These are phyloP conservation scores for Cladosporium colombiae DNA, from an alignment of 2,329 filamentous ascomycete species.

Conservation along the genomic window DNA sequence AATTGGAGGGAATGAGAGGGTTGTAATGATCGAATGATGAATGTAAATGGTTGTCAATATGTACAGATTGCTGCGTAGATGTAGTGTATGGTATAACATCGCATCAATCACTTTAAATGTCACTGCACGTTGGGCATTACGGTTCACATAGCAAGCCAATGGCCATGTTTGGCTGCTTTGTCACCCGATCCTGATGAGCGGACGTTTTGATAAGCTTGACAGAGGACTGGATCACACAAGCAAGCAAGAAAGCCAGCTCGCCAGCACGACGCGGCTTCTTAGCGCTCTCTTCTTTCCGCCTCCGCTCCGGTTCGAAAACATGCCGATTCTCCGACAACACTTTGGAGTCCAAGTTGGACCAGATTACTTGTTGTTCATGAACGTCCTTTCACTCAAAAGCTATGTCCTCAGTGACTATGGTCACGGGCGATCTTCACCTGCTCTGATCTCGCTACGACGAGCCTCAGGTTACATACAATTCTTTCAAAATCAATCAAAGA, in stretches of 20 bases:
- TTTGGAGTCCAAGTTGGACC: no score
- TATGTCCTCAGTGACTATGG: no score
- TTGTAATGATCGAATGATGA: neutral
- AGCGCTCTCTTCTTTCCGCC: neutral
- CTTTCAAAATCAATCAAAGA: neutral
- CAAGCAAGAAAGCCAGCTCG: neutral
- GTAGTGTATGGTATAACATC: neutral
- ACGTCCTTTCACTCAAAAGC: no score
- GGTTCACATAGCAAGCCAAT: neutral
- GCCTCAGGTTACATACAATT: neutral
- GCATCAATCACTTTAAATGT: neutral
- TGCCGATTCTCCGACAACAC: neutral
- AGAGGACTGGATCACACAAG: neutral
- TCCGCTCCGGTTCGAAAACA: neutral
- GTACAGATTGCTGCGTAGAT: neutral
- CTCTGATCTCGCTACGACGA: neutral
- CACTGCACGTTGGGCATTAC: neutral
- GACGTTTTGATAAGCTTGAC: neutral
- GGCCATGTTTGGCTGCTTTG: neutral
- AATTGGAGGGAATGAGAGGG: neutral
- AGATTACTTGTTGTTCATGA: no score
- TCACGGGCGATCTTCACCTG: neutral
- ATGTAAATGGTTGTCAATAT: neutral
- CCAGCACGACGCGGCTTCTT: neutral
- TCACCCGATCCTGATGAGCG: neutral